These are phyloP conservation scores for Furcasterigmium furcatum DNA, from an alignment of 2,329 filamentous ascomycete genomes.

Conservation along the genomic window DNA sequence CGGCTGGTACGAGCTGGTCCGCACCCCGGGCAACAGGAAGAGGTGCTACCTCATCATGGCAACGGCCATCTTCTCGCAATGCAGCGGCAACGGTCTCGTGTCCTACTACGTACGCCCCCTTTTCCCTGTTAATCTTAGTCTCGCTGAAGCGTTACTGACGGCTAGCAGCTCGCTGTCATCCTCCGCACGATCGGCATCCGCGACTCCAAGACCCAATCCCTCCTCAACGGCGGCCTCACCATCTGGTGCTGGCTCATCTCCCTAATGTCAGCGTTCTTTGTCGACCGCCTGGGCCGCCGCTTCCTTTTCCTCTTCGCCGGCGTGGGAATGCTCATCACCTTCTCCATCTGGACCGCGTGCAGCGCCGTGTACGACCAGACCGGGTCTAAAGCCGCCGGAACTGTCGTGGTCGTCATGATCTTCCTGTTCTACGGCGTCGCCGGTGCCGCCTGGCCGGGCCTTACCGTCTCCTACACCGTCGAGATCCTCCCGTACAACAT, in stretches of 20 bases:
- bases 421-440: constrained; percentile 40
- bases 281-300: constrained; percentile 41
- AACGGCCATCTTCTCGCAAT: constrained; percentile 45
- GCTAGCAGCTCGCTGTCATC: constrained; percentile 30
- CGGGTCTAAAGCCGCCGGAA: constrained; percentile 19
- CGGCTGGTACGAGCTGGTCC: constrained; percentile 39
- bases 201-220: constrained; percentile 24
- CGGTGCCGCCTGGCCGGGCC: constrained; percentile 39
- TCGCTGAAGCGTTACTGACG: constrained; percentile 30
- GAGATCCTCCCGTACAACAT: constrained; percentile 31
- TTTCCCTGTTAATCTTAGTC: constrained; percentile 57
- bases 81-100: constrained; percentile 43
- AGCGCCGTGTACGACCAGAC: constrained; percentile 24
- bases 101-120: constrained; percentile 46
- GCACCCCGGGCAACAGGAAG: constrained; percentile 43
- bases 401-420: constrained; percentile 27
- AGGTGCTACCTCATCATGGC: constrained; percentile 42
- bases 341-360: constrained; percentile 16
- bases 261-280: constrained; percentile 32
- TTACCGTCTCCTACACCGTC: constrained; percentile 35
- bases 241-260: constrained; percentile 38
- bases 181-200: constrained; percentile 40
- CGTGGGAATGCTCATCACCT: constrained; percentile 28
- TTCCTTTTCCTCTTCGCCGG: constrained; percentile 36
- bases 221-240: constrained; percentile 35